These are phyloP conservation scores for Tieghemiomyces parasiticus DNA, from an alignment of 192 early-diverging fungal species.

Conservation along the genomic window DNA sequence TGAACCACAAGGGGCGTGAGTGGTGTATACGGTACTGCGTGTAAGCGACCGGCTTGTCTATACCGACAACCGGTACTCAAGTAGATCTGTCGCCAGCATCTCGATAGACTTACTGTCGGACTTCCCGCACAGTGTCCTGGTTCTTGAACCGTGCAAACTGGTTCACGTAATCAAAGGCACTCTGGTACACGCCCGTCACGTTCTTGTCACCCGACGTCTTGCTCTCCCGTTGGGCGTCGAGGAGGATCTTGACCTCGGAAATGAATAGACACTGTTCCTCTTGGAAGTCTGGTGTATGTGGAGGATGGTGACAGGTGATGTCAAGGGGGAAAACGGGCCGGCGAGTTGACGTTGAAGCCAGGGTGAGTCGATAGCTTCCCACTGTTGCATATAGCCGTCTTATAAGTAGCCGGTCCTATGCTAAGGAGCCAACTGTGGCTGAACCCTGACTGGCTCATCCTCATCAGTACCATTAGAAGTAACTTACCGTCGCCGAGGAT, in stretches of 20 bases:
- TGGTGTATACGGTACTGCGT: too few species aligned
- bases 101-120: slow-evolving; percentile 25
- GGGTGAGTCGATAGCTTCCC: too few species aligned
- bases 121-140: slow-evolving; percentile 70
- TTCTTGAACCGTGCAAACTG: slow-evolving; percentile 75
- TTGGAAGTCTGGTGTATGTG: slow-evolving; percentile 44
- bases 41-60: too few species aligned
- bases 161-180: slow-evolving; percentile 74
- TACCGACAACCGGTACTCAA: too few species aligned
- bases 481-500: slow-evolving; percentile 40
- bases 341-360: too few species aligned
- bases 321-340: neutral
- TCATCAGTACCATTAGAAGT: too few species aligned
- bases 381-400: too few species aligned
- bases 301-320: neutral
- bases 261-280: slow-evolving; percentile 55
- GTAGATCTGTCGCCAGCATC: too few species aligned
- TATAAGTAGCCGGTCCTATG: too few species aligned
- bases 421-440: too few species aligned
- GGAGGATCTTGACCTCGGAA: slow-evolving; percentile 52
- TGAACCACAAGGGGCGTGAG: too few species aligned
- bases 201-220: slow-evolving; percentile 34
- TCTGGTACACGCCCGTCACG: slow-evolving; percentile 47
- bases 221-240: slow-evolving; percentile 44
- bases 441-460: too few species aligned